Conservation (phyloP, 129 eudicot species). For the Lactuca saligna region DNA sequence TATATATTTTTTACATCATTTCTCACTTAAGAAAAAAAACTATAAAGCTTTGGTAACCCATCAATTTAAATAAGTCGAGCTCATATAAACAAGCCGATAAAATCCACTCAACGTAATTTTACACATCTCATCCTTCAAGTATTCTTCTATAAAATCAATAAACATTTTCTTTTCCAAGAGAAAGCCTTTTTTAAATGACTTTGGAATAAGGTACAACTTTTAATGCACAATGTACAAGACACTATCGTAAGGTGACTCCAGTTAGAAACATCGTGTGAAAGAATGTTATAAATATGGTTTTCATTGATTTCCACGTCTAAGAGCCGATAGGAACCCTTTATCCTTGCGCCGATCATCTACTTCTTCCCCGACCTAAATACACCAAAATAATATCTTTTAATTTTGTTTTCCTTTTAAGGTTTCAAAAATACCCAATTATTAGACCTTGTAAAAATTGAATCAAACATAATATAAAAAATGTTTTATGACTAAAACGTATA, state of each 20-base stretch:
- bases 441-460: too few species aligned
- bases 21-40: too few species aligned
- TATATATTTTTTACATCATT: too few species aligned
- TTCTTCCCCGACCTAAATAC: slow-evolving; percentile 74
- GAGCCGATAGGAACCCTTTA: slow-evolving; percentile 84
- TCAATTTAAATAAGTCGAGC: neutral
- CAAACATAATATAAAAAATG: too few species aligned
- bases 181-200: neutral
- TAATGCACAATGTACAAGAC: slow-evolving; percentile 28
- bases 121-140: neutral
- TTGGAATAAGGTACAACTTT: slow-evolving; percentile 9
- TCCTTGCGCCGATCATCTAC: slow-evolving; percentile 70
- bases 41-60: neutral
- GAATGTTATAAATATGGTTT: slow-evolving; percentile 2
- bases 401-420: too few species aligned
- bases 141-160: neutral
- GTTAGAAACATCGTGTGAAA: slow-evolving; percentile 30
- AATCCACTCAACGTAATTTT: neutral
- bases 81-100: neutral
- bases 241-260: neutral
- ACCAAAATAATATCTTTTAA: neutral
- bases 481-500: neutral
- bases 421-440: too few species aligned
- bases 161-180: too few species aligned
- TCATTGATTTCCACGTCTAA: slow-evolving; percentile 74